phyloP scores from a whole-genome alignment of 2,329 filamentous ascomycete species.

The Epichloe bromicola region DNA sequence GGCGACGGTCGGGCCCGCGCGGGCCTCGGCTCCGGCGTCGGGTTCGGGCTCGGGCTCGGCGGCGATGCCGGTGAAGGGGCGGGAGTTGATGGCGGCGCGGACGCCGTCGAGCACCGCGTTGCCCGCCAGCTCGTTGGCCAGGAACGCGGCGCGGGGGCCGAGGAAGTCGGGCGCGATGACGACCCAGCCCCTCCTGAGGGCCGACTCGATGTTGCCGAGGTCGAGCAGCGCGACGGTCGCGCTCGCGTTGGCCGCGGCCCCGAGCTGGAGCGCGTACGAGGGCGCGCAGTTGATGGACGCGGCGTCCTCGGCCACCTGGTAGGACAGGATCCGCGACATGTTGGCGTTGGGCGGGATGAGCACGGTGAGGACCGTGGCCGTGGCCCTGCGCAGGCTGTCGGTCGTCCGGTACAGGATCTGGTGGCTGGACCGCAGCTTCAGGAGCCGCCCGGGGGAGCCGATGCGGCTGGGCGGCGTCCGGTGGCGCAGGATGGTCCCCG shows the following conservation, averaged over 20 bases:
- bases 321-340: conserved; percentile 23
- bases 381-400: conserved; percentile 21
- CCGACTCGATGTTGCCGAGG: conserved; percentile 11
- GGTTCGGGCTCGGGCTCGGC: too few relatives aligned
- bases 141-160: conserved; percentile 29
- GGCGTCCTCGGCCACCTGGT: conserved; percentile 28
- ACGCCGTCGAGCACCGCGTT: conserved; percentile 30
- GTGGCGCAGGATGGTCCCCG: neutral
- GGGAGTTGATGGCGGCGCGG: conserved; percentile 24
- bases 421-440: conserved; percentile 10
- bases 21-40: too few relatives aligned
- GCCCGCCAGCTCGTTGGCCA: conserved; percentile 25
- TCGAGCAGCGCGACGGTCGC: conserved; percentile 15
- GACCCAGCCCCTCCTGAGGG: conserved; percentile 30
- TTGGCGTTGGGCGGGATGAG: conserved; percentile 22
- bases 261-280: conserved; percentile 14
- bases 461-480: neutral
- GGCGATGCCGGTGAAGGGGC: neutral
- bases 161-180: conserved; percentile 35
- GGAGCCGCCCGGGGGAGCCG: neutral
- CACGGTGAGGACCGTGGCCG: conserved; percentile 25
- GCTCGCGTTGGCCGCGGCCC: conserved; percentile 9
- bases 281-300: conserved; percentile 22
- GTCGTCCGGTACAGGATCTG: conserved; percentile 29
- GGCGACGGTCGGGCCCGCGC: too few relatives aligned